Percentiles rank a stretch among this genome's conserved stretches.
Evolutionary conservation across 352 stramenopile genomes (phyloP).

Genomic region (Phytophthora macrochlamydospora): DNA sequence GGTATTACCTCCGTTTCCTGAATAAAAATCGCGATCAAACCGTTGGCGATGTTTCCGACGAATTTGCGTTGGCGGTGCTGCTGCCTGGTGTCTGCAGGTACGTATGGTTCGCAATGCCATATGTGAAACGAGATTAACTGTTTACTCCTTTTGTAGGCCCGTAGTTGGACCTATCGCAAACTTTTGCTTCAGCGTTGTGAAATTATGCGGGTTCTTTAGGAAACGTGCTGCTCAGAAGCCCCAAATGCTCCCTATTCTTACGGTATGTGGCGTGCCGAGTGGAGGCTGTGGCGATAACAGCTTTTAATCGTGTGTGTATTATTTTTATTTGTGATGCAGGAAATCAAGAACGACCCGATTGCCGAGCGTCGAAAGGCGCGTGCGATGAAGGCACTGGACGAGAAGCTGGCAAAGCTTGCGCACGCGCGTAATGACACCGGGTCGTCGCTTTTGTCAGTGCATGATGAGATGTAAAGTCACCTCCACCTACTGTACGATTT

Average conservation of each 20-base stretch:
- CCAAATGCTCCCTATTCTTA: slow-evolving; percentile 67
- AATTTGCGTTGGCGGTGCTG: slow-evolving; percentile 74
- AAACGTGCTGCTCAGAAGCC: slow-evolving; percentile 64
- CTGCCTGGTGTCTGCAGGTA: slow-evolving; percentile 77
- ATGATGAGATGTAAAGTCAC: slow-evolving; percentile 25
- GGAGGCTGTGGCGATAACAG: too few relatives aligned
- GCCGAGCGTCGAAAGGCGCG: slow-evolving; percentile 88
- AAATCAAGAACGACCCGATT: slow-evolving; percentile 74
- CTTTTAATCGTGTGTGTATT: too few relatives aligned
- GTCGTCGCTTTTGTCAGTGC: slow-evolving; percentile 33
- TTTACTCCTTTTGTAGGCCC: slow-evolving; percentile 31
- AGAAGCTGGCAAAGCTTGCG: slow-evolving; percentile 87
- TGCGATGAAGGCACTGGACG: slow-evolving; percentile 89
- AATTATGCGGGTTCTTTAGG: slow-evolving; percentile 88
- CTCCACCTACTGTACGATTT: background rate
- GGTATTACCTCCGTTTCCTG: slow-evolving; percentile 88
- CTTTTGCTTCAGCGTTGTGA: slow-evolving; percentile 86
- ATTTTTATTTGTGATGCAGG: slow-evolving; percentile 16
- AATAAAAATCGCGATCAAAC: slow-evolving; percentile 78
- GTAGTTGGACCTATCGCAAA: slow-evolving; percentile 68
- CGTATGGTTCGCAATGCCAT: slow-evolving; percentile 11
- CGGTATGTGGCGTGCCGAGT: slow-evolving; percentile 27
- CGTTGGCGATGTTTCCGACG: slow-evolving; percentile 77
- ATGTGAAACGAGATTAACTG: too few relatives aligned
- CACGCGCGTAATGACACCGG: slow-evolving; percentile 35